A percentile compares a stretch with the other conserved stretches of the same genome.
Evolutionary conservation across 495 filamentous ascomycete species (phyloP).

Genomic region (Penicillium roqueforti): DNA sequence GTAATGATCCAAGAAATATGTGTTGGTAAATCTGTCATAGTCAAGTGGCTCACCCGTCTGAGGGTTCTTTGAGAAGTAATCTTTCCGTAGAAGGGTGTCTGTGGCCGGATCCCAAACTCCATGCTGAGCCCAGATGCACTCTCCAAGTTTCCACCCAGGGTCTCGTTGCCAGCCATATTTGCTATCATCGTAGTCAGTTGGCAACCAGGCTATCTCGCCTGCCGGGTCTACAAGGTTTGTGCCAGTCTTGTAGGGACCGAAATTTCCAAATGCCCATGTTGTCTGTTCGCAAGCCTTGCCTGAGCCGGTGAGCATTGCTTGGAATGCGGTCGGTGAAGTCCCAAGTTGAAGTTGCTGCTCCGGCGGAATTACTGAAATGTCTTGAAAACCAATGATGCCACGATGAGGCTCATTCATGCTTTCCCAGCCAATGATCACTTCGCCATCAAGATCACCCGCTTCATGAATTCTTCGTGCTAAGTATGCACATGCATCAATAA

Average conservation of each 20-base stretch:
- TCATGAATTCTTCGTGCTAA: conserved; percentile 83
- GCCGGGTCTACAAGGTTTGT: conserved; percentile 80
- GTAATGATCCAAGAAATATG: conserved; percentile 84
- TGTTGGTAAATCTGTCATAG: conserved; percentile 82
- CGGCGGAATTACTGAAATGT: conserved; percentile 73
- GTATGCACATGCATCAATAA: conserved; percentile 70
- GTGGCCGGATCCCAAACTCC: conserved; percentile 85
- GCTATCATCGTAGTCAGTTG: conserved; percentile 72
- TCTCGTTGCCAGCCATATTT: conserved; percentile 89
- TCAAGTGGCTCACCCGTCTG: conserved; percentile 64
- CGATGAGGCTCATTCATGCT: conserved; percentile 92
- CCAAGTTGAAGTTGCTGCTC: conserved; percentile 93
- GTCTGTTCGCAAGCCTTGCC: conserved; percentile 85
- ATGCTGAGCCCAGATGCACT: conserved; percentile 96
- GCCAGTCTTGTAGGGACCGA: conserved; percentile 88
- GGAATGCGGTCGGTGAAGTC: conserved; percentile 91
- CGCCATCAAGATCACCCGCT: conserved; percentile 81
- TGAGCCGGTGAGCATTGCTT: conserved; percentile 84
- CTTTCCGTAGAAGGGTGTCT: conserved; percentile 73
- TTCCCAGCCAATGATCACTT: conserved; percentile 92
- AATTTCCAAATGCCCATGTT: conserved; percentile 88
- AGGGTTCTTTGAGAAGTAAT: conserved; percentile 82
- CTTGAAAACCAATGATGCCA: conserved; percentile 80
- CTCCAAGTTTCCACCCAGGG: conserved; percentile 81
- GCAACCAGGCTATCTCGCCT: conserved; percentile 79